These are phyloP conservation scores for Aureobasidium sp. DNA, from an alignment of 2,329 filamentous ascomycete genomes.

Conservation along the genomic window DNA sequence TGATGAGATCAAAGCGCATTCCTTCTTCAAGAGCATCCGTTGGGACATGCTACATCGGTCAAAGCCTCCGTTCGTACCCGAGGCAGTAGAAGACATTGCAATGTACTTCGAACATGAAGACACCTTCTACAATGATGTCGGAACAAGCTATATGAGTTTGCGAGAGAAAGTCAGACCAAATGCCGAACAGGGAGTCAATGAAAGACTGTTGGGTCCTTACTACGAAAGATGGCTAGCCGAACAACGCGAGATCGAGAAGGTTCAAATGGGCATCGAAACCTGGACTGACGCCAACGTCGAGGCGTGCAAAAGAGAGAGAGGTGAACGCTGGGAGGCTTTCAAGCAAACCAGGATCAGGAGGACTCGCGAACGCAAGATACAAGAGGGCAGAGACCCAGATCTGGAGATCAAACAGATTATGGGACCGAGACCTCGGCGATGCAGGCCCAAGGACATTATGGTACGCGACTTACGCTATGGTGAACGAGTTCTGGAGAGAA, in stretches of 20 bases:
- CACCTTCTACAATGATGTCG: constrained; percentile 46
- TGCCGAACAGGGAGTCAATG: constrained; percentile 9
- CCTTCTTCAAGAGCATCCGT: constrained; percentile 72
- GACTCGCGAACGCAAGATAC: constrained; percentile 20
- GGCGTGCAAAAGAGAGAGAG: constrained; percentile 27
- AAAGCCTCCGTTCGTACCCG: constrained; percentile 72
- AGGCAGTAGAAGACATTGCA: constrained; percentile 55
- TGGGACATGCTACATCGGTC: constrained; percentile 70
- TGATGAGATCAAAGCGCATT: constrained; percentile 80
- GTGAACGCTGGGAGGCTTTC: constrained; percentile 25
- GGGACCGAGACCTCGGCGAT: constrained; percentile 55
- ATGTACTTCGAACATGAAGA: constrained; percentile 87
- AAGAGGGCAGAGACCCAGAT: constrained; percentile 1
- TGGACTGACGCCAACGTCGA: constrained; percentile 26
- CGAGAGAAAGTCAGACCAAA: constrained; percentile 20
- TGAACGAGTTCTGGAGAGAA: constrained; percentile 64
- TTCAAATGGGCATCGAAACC: constrained; percentile 25
- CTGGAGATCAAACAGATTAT: background rate
- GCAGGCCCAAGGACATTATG: constrained; percentile 76
- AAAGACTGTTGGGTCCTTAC: constrained; percentile 18
- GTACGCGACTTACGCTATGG: constrained; percentile 65
- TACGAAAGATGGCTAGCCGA: constrained; percentile 23
- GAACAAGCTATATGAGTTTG: constrained; percentile 20
- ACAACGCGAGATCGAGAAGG: constrained; percentile 23
- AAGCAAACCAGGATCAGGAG: constrained; percentile 24